Percentiles rank a stretch among this genome's conserved stretches.
phyloP scores from a whole-genome alignment of 1,284 basidiomycete genomes.

The Marasmius tenuissimus region DNA sequence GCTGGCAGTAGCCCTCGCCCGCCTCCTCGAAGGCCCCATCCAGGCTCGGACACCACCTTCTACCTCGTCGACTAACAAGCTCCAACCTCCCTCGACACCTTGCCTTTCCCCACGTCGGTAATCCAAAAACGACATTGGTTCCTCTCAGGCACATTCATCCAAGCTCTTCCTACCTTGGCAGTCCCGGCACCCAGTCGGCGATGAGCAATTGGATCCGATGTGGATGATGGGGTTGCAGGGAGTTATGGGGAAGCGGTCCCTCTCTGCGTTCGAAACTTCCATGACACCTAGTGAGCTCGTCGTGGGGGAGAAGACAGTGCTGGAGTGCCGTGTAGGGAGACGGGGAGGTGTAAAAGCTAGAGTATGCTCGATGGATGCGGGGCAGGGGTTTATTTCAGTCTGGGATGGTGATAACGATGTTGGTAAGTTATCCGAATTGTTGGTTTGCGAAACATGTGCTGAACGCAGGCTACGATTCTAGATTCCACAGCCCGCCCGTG shows the following conservation, averaged over 20 bases:
- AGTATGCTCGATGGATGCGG: too few relatives aligned
- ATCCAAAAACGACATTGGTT: conserved; percentile 60
- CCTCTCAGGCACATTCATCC: conserved; percentile 53
- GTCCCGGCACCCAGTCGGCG: conserved; percentile 54
- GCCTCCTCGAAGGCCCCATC: conserved; percentile 52
- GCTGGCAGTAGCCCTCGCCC: conserved; percentile 14
- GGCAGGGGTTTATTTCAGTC: too few relatives aligned
- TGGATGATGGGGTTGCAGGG: conserved; percentile 68
- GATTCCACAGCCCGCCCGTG: too few relatives aligned
- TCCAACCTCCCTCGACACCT: conserved; percentile 59
- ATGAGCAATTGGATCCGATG: conserved; percentile 44
- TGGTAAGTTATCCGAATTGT: too few relatives aligned
- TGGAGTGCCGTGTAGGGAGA: too few relatives aligned
- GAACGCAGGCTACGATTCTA: too few relatives aligned
- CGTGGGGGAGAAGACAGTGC: too few relatives aligned
- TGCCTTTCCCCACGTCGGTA: conserved; percentile 62
- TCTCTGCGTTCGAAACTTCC: conserved; percentile 63
- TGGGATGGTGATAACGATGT: too few relatives aligned
- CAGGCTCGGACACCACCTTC: conserved; percentile 45
- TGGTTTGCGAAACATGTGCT: too few relatives aligned
- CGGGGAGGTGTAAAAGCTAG: too few relatives aligned
- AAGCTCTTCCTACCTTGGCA: conserved; percentile 59
- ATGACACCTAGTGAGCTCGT: conserved; percentile 52
- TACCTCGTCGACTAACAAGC: conserved; percentile 67
- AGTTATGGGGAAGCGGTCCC: conserved; percentile 65